These are phyloP conservation scores for Allantophomopsis lycopodina DNA, from an alignment of 2,329 filamentous ascomycete species.

Conservation along the genomic window DNA sequence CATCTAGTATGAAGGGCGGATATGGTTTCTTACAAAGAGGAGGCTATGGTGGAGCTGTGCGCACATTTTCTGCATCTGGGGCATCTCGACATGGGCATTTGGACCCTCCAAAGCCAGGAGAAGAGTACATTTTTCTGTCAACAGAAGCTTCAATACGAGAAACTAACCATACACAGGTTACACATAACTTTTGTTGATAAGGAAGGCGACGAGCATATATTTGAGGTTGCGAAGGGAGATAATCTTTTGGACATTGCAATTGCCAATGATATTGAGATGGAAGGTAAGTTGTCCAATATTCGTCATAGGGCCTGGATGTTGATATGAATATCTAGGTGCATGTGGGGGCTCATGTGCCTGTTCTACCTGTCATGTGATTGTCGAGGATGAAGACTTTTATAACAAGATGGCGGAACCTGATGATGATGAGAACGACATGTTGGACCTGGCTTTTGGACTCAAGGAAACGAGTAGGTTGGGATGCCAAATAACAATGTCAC, in stretches of 20 bases:
- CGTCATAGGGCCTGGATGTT: not conserved
- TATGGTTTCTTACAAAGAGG: no score
- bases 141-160: slow-evolving; percentile 1
- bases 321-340: slow-evolving; percentile 38
- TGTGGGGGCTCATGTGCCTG: slow-evolving; percentile 76
- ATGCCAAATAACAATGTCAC: slow-evolving; percentile 64
- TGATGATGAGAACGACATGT: slow-evolving; percentile 58
- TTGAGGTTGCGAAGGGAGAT: slow-evolving; percentile 74
- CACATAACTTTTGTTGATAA: slow-evolving; percentile 92
- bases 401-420: slow-evolving; percentile 47
- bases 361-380: slow-evolving; percentile 63
- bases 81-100: slow-evolving; percentile 62
- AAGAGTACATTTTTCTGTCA: slow-evolving; percentile 53
- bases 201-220: slow-evolving; percentile 60
- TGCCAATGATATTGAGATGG: slow-evolving; percentile 92
- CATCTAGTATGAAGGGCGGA: no score
- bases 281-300: slow-evolving; percentile 35
- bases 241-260: slow-evolving; percentile 94
- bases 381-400: slow-evolving; percentile 47
- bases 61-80: slow-evolving; percentile 51
- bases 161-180: slow-evolving; percentile 37
- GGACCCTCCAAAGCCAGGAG: slow-evolving; percentile 71
- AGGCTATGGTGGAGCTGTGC: not conserved
- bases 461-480: slow-evolving; percentile 48
- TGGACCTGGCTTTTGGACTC: slow-evolving; percentile 61